A percentile compares a stretch with the other conserved stretches of the same genome.
phyloP scores from a whole-genome alignment of 257 asterid genomes.

The Solanum appendiculatum region DNA sequence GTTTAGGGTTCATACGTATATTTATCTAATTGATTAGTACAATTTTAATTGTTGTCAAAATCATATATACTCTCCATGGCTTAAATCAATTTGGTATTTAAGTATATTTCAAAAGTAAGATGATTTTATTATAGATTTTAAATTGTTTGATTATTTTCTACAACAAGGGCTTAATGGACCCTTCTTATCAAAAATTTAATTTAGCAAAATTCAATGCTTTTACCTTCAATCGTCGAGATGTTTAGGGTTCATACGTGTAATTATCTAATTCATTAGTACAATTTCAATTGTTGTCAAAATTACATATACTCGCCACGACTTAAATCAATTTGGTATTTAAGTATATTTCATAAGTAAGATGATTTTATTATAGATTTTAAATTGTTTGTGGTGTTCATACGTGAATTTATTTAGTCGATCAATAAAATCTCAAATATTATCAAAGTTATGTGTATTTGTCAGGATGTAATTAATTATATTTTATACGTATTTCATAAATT shows the following conservation, averaged over 20 bases:
- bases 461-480: background rate
- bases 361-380: background rate
- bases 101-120: background rate
- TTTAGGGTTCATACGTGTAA: too few species aligned
- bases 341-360: background rate
- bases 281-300: too few species aligned
- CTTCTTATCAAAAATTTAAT: too few species aligned
- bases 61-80: too few species aligned
- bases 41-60: background rate
- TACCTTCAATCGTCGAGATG: too few species aligned
- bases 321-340: background rate
- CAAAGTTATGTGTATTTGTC: background rate
- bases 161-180: too few species aligned
- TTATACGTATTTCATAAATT: background rate
- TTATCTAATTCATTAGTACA: too few species aligned
- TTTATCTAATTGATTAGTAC: background rate
- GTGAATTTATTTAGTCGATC: background rate
- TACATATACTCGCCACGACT: too few species aligned
- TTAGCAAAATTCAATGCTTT: too few species aligned
- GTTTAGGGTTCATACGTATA: background rate
- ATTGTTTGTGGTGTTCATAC: background rate
- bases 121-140: background rate
- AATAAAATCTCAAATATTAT: background rate
- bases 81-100: background rate
- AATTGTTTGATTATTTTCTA: too few species aligned